Percentiles rank a stretch among this genome's conserved stretches.
phyloP scores from a whole-genome alignment of 352 stramenopile genomes.

The Globisporangium ultimum region DNA sequence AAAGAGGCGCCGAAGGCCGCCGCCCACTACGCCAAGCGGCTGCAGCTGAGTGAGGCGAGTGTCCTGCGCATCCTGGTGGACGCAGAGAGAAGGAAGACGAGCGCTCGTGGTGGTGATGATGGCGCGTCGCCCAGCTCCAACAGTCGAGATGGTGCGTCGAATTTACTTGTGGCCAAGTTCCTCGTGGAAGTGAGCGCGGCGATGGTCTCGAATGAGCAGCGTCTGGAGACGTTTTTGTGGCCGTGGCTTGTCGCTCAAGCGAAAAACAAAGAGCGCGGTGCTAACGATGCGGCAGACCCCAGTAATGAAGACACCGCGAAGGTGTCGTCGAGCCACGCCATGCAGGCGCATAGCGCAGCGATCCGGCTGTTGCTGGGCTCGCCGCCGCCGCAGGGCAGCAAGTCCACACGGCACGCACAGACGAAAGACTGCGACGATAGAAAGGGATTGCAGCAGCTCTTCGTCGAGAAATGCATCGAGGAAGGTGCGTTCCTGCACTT shows the following conservation, averaged over 20 bases:
- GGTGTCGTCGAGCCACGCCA: slow-evolving; percentile 2
- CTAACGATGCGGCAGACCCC: not conserved
- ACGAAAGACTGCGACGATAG: slow-evolving; percentile 29
- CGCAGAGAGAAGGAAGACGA: not conserved
- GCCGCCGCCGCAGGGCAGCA: not conserved
- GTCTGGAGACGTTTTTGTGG: slow-evolving; percentile 50
- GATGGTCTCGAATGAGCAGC: slow-evolving; percentile 26
- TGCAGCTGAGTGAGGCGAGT: slow-evolving; percentile 29
- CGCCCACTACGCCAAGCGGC: slow-evolving; percentile 64
- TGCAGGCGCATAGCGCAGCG: slow-evolving; percentile 13
- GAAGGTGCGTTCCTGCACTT: slow-evolving; percentile 36
- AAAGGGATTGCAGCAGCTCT: slow-evolving; percentile 33
- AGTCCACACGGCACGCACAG: not conserved
- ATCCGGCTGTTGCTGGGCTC: slow-evolving; percentile 14
- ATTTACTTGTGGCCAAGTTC: slow-evolving; percentile 48
- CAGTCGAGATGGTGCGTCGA: slow-evolving; percentile 5
- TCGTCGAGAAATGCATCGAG: slow-evolving; percentile 39
- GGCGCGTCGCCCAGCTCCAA: not conserved
- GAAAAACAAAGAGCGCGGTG: not conserved
- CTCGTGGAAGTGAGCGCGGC: slow-evolving; percentile 41
- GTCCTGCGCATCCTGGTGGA: slow-evolving; percentile 19
- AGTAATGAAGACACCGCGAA: not conserved
- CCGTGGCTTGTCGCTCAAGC: slow-evolving; percentile 38
- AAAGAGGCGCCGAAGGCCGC: slow-evolving; percentile 42
- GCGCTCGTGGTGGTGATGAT: slow-evolving; percentile 1